Conservation (phyloP, 83 land plant genomes). For the Diphasiastrum complanatum region DNA sequence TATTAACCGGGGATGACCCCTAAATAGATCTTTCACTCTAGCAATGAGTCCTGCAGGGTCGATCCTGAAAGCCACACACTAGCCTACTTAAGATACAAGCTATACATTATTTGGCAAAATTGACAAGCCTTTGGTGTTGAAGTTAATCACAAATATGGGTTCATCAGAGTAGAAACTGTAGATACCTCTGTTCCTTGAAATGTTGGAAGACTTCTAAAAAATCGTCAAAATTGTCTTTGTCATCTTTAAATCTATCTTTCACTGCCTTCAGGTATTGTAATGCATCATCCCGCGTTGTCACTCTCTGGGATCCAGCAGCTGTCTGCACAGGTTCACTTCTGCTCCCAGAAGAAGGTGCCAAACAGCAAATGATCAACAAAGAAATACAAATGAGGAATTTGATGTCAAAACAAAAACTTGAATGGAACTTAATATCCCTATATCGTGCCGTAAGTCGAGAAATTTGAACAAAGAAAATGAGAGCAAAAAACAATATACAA, state of each 20-base stretch:
- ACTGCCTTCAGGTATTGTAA: slow-evolving; percentile 69
- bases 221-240: slow-evolving; percentile 72
- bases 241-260: slow-evolving; percentile 78
- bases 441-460: no score
- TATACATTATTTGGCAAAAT: background rate
- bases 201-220: slow-evolving; percentile 93
- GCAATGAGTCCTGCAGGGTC: slow-evolving; percentile 71
- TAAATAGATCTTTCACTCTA: slow-evolving; percentile 85
- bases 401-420: no score
- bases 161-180: slow-evolving; percentile 2
- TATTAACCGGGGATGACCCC: slow-evolving; percentile 67
- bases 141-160: background rate
- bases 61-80: slow-evolving; percentile 35
- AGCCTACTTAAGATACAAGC: background rate
- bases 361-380: no score
- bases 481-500: no score
- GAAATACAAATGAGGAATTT: no score
- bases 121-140: background rate
- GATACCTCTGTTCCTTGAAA: slow-evolving; percentile 62
- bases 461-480: no score
- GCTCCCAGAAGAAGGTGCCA: no score
- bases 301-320: no score
- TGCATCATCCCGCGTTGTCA: slow-evolving; percentile 84
- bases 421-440: no score
- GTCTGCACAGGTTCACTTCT: no score